Evolutionary conservation across 495 filamentous ascomycete genomes (phyloP).

Genomic region (Glonium stellatum): DNA sequence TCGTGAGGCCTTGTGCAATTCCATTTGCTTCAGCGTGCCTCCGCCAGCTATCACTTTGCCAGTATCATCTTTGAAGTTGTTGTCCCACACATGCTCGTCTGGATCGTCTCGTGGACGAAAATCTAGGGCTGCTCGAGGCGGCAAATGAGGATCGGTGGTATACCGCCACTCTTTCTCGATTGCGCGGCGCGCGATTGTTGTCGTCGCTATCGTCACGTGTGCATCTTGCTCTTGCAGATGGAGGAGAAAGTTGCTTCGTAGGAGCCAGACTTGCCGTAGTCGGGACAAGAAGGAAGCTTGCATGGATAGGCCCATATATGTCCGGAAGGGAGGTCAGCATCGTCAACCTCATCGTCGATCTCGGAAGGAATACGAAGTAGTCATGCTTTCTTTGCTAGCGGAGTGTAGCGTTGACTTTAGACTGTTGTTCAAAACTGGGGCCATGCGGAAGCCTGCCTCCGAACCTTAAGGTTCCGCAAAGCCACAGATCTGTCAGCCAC

Average conservation of each 20-base stretch:
- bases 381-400: too few species aligned
- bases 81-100: too few species aligned
- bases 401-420: too few species aligned
- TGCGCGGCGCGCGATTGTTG: too few species aligned
- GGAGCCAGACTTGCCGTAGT: neutral
- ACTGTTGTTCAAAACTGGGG: too few species aligned
- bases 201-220: neutral
- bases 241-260: neutral
- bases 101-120: too few species aligned
- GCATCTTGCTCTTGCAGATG: slow-evolving; percentile 1
- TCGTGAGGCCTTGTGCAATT: neutral
- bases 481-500: neutral
- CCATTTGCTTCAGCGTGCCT: neutral
- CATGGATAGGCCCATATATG: slow-evolving; percentile 1
- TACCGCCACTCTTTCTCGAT: too few species aligned
- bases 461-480: neutral
- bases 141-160: too few species aligned
- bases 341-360: neutral
- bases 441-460: too few species aligned
- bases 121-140: too few species aligned
- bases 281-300: slow-evolving; percentile 1
- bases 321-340: neutral
- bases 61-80: neutral
- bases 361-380: too few species aligned
- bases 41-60: neutral